Evolutionary conservation across 257 asterid genomes (phyloP), one percentile per base, ranked within the genome.

Genomic region (Fraxinus anomala): DNA sequence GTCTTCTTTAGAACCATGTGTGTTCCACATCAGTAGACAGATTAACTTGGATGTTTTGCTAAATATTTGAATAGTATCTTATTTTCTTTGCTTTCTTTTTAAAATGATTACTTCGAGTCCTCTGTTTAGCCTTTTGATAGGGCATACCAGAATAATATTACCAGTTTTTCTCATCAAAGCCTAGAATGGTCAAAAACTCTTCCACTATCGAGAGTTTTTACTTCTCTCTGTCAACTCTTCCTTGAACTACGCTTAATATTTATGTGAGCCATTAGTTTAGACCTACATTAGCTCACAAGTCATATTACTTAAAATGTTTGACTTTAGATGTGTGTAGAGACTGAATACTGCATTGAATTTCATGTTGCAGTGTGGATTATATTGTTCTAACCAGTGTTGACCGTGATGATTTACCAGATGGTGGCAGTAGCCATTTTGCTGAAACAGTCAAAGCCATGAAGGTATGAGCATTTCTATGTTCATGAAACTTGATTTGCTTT

Each of bases 371-470:
- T 65, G 97, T 94, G 78, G 98, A 94, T 88, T 94, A 94, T 86
- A 91, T 94, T 84, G 99, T 95, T 77, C 84, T 95, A 47, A 95
- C 99, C 28, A 93, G 99, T 81, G 99, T 95, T 61, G 99, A 95
- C 80, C 92, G 97, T 19, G 99, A 95, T 68, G 99, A 95, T 85
- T 73, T 95, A 79, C 94, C 98, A 79, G 99, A 95, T 83, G 98
- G 99, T 21, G 99, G 99, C 72, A 92, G 98, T 81, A 86, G 93
- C 77, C 99, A 96, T 86, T 93, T 96, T 88, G 97, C 97, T 73
- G 97, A 93, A 82, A 96, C 98, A 30, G 97, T 96, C 72, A 92
- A 85, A 85, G 89, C 93, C 75, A 86, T 94, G 94, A 96, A 96
- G 99, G 98, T 96, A 3, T 11, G 68, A 12, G 17, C 71, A 36